Base-by-base conservation (phyloP, 2,329 filamentous ascomycete species). In the Iodosphaeria phyllophila region DNA sequence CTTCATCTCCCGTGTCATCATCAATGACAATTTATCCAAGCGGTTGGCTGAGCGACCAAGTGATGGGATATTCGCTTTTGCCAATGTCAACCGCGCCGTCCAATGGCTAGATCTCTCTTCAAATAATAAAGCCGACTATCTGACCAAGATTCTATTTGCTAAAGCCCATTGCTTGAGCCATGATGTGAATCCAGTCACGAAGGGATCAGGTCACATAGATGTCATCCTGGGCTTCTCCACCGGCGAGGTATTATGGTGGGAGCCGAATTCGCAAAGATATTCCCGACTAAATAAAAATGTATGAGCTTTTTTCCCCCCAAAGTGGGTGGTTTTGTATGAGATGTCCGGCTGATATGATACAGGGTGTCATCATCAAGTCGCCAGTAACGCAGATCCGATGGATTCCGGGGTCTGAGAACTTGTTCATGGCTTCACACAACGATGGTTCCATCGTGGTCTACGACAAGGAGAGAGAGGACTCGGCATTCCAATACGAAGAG, bases 241-340 rank as follows among this genome's bases (percentile, higher is more conserved):
- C 0, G 83, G 84, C 19, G 89, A 98, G 47, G 83, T 98, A 23
- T 86, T 98, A 32, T 98, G 89, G 89, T 95, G 89, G 58, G 89
- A 98, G 50, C 84, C 89, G 8, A 79, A 93, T 41, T 86, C 83
- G 19, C 86, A 95, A 41, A 83, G 91, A 44, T 98, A 98, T 48
- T 79, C 82, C 3, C 73, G 89, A 12, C 62, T 98, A 40, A 98
- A 98, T 46, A 98, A 98, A 54, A 95, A 95, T 46, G 74, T 77
- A 50, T 37, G 63, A n/a, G 20, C 41, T 34, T 16, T 10, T 7
- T 10, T 20, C 12, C 1, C 12, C 4, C 13, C 10, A 18, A n/a
- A n/a, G n/a, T n/a, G n/a, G n/a, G n/a, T 4, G 6, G 6, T 10
- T 6, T 11, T 22, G 12, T 7, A 10, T 8, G 11, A 4, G 5